Evolutionary conservation across 2,329 filamentous ascomycete genomes (phyloP).

Genomic region (Xylariaceae sp.): DNA sequence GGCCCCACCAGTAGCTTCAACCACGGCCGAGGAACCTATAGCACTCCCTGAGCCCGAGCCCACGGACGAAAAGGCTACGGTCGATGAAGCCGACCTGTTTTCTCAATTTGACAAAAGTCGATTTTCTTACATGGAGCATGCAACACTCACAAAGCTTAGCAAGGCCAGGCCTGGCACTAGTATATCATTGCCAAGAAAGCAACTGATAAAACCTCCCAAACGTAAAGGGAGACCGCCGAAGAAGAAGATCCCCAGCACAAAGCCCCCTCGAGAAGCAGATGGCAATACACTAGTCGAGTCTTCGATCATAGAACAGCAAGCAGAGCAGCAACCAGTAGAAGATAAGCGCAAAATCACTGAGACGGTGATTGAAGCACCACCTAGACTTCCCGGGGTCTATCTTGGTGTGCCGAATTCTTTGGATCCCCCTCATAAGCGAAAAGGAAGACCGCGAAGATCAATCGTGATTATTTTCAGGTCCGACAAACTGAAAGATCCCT

Average conservation of each 20-base stretch:
- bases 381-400: slow-evolving; percentile 24
- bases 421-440: slow-evolving; percentile 22
- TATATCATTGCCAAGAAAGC: slow-evolving; percentile 8
- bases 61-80: neutral
- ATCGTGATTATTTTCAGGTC: slow-evolving; percentile 28
- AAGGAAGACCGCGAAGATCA: slow-evolving; percentile 29
- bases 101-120: slow-evolving; percentile 17
- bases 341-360: slow-evolving; percentile 1
- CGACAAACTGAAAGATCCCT: slow-evolving; percentile 25
- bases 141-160: slow-evolving; percentile 19
- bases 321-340: neutral
- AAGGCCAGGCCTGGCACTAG: neutral
- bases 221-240: no score
- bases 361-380: slow-evolving; percentile 2
- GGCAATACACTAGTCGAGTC: no score
- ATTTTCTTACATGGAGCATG: slow-evolving; percentile 11
- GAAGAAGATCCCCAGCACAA: no score
- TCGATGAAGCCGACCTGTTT: slow-evolving; percentile 10
- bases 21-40: neutral
- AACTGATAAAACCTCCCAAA: slow-evolving; percentile 9
- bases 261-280: no score
- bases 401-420: slow-evolving; percentile 26
- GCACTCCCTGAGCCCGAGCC: no score
- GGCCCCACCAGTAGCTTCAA: no score
- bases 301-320: no score